A percentile compares a stretch with the other conserved stretches of the same genome.
These are phyloP conservation scores for Coleophoma crateriformis DNA, from an alignment of 2,329 filamentous ascomycete species.

Conservation along the genomic window DNA sequence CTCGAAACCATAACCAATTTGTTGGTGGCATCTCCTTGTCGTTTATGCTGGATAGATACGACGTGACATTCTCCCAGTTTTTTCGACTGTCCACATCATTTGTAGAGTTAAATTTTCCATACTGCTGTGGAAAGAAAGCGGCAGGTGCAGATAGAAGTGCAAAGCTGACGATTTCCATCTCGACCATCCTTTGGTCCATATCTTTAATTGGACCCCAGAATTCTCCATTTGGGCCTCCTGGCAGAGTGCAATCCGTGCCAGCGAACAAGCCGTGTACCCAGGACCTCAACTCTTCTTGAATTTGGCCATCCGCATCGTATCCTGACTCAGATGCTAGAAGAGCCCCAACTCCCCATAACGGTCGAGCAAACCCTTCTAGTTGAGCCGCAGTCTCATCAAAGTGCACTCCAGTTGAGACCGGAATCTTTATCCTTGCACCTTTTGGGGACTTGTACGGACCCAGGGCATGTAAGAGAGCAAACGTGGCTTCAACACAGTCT, in stretches of 20 bases:
- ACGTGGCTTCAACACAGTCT: constrained; percentile 29
- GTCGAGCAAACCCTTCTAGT: constrained; percentile 36
- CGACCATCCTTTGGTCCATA: constrained; percentile 48
- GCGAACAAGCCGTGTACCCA: constrained; percentile 9
- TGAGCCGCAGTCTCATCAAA: constrained; percentile 40
- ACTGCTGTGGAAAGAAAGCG: constrained; percentile 19
- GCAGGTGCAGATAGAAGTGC: constrained; percentile 38
- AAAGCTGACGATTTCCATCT: constrained; percentile 44
- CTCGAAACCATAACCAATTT: constrained; percentile 48
- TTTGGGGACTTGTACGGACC: constrained; percentile 26
- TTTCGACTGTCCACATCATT: constrained; percentile 21
- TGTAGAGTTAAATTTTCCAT: not conserved
- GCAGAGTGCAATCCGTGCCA: constrained; percentile 27
- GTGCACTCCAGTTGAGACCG: constrained; percentile 31
- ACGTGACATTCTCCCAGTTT: constrained; percentile 29
- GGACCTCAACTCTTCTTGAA: constrained; percentile 1
- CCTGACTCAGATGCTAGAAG: constrained; percentile 8
- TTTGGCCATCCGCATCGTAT: not conserved
- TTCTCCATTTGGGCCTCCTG: constrained; percentile 13
- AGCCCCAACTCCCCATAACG: constrained; percentile 19
- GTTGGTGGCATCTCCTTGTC: constrained; percentile 38
- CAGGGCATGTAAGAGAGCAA: constrained; percentile 24
- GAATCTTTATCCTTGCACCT: constrained; percentile 30
- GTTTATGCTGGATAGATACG: constrained; percentile 38
- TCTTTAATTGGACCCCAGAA: constrained; percentile 43